phyloP scores from a whole-genome alignment of 768 basidiomycete species.

The Infundibulicybe gibba region DNA sequence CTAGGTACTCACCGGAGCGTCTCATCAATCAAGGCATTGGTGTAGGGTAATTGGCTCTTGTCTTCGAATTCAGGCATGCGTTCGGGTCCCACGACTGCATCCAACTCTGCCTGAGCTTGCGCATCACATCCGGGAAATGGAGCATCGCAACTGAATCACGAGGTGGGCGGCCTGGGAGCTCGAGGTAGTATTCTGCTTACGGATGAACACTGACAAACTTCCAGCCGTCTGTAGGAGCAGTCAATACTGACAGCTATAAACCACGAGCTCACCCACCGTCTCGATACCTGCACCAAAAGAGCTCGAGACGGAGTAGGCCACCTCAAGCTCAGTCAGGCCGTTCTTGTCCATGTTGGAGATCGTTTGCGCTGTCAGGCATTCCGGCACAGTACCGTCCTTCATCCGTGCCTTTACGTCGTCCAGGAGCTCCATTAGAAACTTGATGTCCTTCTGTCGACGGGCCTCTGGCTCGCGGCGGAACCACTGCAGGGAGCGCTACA shows the following conservation, averaged over 20 bases:
- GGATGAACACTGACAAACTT: conserved; percentile 25
- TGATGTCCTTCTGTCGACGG: conserved; percentile 14
- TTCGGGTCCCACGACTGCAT: conserved; percentile 28
- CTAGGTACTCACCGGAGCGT: conserved; percentile 26
- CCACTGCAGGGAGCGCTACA: too few species aligned
- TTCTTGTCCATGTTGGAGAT: conserved; percentile 29
- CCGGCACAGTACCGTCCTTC: conserved; percentile 30
- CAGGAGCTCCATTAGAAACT: conserved; percentile 33
- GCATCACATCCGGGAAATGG: conserved; percentile 33
- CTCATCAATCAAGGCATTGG: conserved; percentile 34
- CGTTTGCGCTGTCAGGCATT: conserved; percentile 35
- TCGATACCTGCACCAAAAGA: conserved; percentile 47
- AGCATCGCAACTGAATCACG: conserved; percentile 30
- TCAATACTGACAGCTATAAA: too few species aligned
- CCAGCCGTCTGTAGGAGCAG: conserved; percentile 23
- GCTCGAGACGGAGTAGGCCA: conserved; percentile 40
- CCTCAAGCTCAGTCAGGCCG: conserved; percentile 36
- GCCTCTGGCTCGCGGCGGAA: too few species aligned
- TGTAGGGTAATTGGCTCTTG: conserved; percentile 28
- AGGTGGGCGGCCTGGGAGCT: neutral
- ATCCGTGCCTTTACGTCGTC: conserved; percentile 40
- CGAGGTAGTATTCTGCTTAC: conserved; percentile 14
- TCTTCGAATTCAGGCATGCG: conserved; percentile 37
- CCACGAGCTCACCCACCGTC: conserved; percentile 22
- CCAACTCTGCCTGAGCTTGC: conserved; percentile 35